Conservation (phyloP, 2,329 filamentous ascomycete species). For the Colletotrichum karsti region DNA sequence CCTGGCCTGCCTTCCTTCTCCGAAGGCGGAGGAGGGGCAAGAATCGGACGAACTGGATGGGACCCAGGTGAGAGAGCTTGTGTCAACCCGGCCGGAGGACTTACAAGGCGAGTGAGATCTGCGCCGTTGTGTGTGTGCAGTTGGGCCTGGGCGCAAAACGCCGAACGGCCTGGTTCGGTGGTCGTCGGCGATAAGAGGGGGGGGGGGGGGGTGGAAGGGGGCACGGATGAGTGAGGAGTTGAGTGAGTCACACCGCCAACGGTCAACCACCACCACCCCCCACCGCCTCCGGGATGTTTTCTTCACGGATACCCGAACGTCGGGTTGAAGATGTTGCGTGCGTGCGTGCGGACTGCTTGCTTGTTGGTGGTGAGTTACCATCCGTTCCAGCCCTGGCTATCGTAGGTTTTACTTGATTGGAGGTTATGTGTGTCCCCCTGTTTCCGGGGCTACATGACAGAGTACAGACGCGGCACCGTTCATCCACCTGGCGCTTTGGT, state of each 20-base stretch:
- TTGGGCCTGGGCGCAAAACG: no score
- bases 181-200: slow-evolving; percentile 21
- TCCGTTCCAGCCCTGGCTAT: no score
- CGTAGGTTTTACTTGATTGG: no score
- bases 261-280: background rate
- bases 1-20: background rate
- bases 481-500: no score
- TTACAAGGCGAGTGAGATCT: no score
- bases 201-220: background rate
- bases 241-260: slow-evolving; percentile 26
- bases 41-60: background rate
- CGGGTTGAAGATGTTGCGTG: background rate
- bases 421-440: no score
- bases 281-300: background rate
- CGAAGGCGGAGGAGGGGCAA: background rate
- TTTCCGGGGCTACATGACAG: no score
- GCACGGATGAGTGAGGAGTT: no score
- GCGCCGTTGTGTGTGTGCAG: no score
- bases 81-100: background rate
- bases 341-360: background rate
- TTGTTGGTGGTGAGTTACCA: no score
- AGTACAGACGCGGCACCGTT: no score
- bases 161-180: slow-evolving; percentile 4
- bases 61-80: background rate
- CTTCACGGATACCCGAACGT: background rate